phyloP scores from a whole-genome alignment of 2,329 filamentous ascomycete genomes.

The Aspergillus tubingensis region DNA sequence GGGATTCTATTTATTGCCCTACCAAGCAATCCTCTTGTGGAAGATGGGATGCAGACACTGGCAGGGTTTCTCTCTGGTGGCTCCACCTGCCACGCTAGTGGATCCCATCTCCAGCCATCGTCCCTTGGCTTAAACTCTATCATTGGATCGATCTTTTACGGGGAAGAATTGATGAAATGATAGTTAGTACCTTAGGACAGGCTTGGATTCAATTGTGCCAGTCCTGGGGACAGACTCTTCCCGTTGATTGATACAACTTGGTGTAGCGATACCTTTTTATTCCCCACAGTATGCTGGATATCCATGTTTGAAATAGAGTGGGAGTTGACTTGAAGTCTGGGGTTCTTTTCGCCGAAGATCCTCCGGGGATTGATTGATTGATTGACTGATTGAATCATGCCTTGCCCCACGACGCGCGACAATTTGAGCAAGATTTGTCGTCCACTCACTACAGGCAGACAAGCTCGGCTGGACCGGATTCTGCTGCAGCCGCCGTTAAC shows the following conservation, averaged over 20 bases:
- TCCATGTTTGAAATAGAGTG: background rate
- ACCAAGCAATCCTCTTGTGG: background rate
- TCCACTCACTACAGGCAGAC: too few species aligned
- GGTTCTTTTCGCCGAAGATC: background rate
- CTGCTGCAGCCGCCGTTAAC: background rate
- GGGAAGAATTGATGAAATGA: too few species aligned
- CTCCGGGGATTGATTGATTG: background rate
- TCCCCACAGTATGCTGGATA: background rate
- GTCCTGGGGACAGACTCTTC: background rate
- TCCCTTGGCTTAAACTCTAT: background rate
- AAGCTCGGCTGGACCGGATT: background rate
- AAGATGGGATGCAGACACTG: background rate
- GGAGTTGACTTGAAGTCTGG: background rate
- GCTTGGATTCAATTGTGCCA: background rate
- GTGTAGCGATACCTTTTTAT: background rate
- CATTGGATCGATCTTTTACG: background rate
- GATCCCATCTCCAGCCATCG: background rate
- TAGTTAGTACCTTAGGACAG: background rate
- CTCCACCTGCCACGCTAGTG: conserved; percentile 4
- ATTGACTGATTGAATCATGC: background rate
- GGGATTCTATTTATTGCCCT: background rate
- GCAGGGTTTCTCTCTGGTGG: background rate
- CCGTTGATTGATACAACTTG: background rate
- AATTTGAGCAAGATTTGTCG: too few species aligned
- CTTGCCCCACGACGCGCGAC: too few species aligned